These are phyloP conservation scores for Zygosaccharomyces pseudorouxii DNA, from an alignment of 805 yeast genomes.

Conservation along the genomic window DNA sequence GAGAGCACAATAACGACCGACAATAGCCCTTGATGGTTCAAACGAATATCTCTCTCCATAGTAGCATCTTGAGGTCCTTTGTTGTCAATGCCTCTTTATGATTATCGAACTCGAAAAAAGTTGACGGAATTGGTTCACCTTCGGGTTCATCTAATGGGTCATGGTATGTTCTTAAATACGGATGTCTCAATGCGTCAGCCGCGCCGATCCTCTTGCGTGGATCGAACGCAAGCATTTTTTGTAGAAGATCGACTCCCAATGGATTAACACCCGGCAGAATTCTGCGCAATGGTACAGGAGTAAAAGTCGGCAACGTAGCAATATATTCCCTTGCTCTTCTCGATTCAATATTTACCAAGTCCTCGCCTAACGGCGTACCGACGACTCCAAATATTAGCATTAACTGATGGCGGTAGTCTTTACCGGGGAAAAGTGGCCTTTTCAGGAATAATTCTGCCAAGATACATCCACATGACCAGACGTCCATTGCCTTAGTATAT, in stretches of 20 bases:
- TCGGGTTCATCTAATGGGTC: constrained; percentile 92
- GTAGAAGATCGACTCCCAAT: constrained; percentile 59
- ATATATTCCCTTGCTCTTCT: constrained; percentile 87
- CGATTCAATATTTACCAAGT: constrained; percentile 67
- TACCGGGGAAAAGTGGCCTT: constrained; percentile 87
- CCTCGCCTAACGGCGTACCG: constrained; percentile 84
- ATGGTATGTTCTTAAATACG: constrained; percentile 82
- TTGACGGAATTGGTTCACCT: constrained; percentile 76
- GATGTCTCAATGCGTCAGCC: constrained; percentile 77
- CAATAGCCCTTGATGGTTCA: not conserved
- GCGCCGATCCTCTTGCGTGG: constrained; percentile 82
- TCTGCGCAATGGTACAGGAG: constrained; percentile 17
- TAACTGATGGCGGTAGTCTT: constrained; percentile 88
- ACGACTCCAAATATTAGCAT: constrained; percentile 77
- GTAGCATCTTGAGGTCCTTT: constrained; percentile 69
- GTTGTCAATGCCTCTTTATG: constrained; percentile 73
- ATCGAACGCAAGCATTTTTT: constrained; percentile 73
- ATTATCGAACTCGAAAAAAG: constrained; percentile 85
- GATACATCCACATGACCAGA: constrained; percentile 97
- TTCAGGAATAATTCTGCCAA: constrained; percentile 86
- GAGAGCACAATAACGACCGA: not conserved
- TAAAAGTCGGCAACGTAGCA: constrained; percentile 64
- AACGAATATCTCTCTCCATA: constrained; percentile 65
- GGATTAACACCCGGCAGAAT: constrained; percentile 54
- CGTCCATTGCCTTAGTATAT: constrained; percentile 91